Conservation (phyloP, 108 stramenopile species). For the Cyclotella atomus region DNA sequence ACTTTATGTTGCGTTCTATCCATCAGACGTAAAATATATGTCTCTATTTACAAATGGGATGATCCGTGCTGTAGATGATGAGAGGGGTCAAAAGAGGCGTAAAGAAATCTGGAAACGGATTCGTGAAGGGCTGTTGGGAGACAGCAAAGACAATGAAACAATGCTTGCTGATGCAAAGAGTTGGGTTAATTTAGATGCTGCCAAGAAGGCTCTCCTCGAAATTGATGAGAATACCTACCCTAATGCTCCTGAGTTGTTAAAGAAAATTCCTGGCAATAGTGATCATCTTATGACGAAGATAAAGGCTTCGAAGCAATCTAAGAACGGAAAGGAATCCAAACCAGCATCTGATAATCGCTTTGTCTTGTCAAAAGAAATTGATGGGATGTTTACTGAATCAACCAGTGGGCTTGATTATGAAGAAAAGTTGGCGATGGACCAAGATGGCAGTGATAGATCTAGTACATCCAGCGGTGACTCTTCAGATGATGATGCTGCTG, state of each 20-base stretch:
- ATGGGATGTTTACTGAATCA: slow-evolving; percentile 39
- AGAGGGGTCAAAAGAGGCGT: slow-evolving; percentile 53
- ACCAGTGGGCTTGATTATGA: slow-evolving; percentile 49
- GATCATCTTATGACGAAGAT: too few relatives aligned
- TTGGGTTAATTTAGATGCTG: slow-evolving; percentile 44
- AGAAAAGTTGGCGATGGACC: slow-evolving; percentile 4
- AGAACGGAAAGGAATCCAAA: slow-evolving; percentile 6
- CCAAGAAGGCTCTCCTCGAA: slow-evolving; percentile 42
- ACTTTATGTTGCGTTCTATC: slow-evolving; percentile 81
- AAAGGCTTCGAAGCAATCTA: background rate
- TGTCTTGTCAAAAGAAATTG: slow-evolving; percentile 36
- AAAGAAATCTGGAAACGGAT: slow-evolving; percentile 50
- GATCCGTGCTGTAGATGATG: slow-evolving; percentile 57
- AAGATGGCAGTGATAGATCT: slow-evolving; percentile 5
- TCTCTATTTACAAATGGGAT: slow-evolving; percentile 67
- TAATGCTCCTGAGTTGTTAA: slow-evolving; percentile 20
- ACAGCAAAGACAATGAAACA: slow-evolving; percentile 12
- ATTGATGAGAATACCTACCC: slow-evolving; percentile 44
- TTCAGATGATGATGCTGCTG: slow-evolving; percentile 27
- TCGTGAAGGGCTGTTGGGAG: slow-evolving; percentile 57
- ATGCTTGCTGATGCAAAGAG: too few relatives aligned
- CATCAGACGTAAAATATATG: slow-evolving; percentile 74
- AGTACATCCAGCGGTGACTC: slow-evolving; percentile 8
- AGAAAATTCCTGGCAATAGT: background rate
- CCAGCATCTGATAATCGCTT: slow-evolving; percentile 30